These are phyloP conservation scores for Tylopilus intermedius DNA, from an alignment of 768 basidiomycete genomes.

Conservation along the genomic window DNA sequence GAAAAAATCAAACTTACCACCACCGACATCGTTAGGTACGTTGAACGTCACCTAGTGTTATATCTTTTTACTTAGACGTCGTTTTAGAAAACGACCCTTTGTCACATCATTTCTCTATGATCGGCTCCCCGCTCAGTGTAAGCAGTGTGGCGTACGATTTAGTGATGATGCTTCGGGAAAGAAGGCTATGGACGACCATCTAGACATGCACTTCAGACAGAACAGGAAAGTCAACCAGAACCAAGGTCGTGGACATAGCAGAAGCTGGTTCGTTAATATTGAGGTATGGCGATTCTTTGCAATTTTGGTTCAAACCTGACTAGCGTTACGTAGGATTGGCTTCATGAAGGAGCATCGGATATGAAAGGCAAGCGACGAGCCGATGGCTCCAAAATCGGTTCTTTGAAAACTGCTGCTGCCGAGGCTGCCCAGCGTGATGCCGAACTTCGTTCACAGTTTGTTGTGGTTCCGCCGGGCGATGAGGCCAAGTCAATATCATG, in stretches of 20 bases:
- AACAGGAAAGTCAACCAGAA: conserved; percentile 80
- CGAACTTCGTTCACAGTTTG: conserved; percentile 70
- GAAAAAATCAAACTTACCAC: conserved; percentile 59
- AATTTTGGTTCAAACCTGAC: conserved; percentile 12
- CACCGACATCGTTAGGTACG: conserved; percentile 67
- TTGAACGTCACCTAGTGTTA: conserved; percentile 16
- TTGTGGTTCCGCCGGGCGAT: conserved; percentile 86
- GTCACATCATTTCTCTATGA: conserved; percentile 68
- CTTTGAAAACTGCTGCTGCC: conserved; percentile 55
- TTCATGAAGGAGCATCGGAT: conserved; percentile 58
- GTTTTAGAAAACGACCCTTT: conserved; percentile 44
- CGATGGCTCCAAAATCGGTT: conserved; percentile 45
- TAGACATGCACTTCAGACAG: conserved; percentile 95
- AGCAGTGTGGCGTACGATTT: conserved; percentile 89
- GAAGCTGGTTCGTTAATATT: conserved; percentile 81
- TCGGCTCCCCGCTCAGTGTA: conserved; percentile 77
- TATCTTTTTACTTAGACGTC: conserved; percentile 9
- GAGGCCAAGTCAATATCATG: conserved; percentile 81
- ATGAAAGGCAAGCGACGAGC: conserved; percentile 67
- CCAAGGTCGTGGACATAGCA: conserved; percentile 77
- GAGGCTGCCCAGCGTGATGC: conserved; percentile 70
- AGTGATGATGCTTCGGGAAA: conserved; percentile 67
- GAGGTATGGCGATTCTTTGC: conserved; percentile 54
- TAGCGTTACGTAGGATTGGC: conserved; percentile 70
- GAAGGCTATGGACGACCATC: conserved; percentile 76